Base-by-base conservation (phyloP, 441 rosid genomes). In the Populus hybrid region DNA sequence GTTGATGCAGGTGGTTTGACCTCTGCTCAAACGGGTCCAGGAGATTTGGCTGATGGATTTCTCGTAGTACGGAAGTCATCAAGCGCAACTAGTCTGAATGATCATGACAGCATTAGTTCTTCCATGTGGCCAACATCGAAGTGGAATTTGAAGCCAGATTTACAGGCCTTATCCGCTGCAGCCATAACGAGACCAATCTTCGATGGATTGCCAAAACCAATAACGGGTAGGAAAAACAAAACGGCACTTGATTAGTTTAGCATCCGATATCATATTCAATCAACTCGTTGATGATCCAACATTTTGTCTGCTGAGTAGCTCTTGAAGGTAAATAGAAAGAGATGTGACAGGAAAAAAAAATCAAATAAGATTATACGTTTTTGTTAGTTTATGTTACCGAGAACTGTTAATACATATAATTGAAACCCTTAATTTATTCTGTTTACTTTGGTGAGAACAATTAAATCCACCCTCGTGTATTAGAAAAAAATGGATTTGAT, bases 161-260 rank as follows among this genome's bases (percentile, higher is more conserved):
- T 91, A 73, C 89, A 83, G 59, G 86, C 84, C 45, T 83, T 92
- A 20, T 81, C 97, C 35, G 86, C 94, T 10, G 91, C 82, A 71
- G 87, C 92, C 75, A 86, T 91, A 8, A 23, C 88, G 0, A 87
- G 85, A 69, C 93, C 94, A 16, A 84, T 93, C 38, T 91, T 90
- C 73, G 92, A 90, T 29, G 96, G 97, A 31, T 77, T 93, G 72
- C 96, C 93, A 20, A 88, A 84, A 82, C 91, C 97, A 21, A 76
- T 81, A 11, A 82, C 85, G 2, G 85, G 89, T 33, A 81, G 97
- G 72, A 83, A 83, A 84, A 81, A 81, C 87, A 93, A 93, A 81
- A 84, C 93, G 53, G 96, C 94, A 28, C 89, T 91, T 38, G 97
- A 93, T 84, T 93, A 87, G 79, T 53, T n/a, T 45, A 12, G 93